Percentiles rank a stretch among this genome's conserved stretches.
Conservation (phyloP, 345 rosid genomes). For the Bretschneidera sinensis region DNA sequence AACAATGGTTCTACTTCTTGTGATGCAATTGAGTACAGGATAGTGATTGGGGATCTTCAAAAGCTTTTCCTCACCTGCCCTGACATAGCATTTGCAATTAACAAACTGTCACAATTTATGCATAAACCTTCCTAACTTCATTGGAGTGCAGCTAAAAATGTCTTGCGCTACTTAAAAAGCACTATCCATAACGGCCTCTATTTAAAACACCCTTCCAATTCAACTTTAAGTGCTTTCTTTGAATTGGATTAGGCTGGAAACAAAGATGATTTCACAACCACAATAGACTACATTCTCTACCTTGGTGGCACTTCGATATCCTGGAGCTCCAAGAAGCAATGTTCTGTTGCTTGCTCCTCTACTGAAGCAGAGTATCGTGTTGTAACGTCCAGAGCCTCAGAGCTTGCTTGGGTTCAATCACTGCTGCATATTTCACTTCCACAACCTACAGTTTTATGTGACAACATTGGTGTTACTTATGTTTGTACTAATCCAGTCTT, state of each 20-base stretch:
- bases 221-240: not conserved
- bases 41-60: not conserved
- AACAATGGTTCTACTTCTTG: too few relatives aligned
- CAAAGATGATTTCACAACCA: not conserved
- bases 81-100: not conserved
- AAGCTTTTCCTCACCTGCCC: not conserved
- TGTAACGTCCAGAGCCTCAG: not conserved
- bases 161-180: not conserved
- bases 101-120: not conserved
- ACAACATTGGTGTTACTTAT: slow-evolving; percentile 1
- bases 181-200: not conserved
- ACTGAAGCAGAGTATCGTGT: too few relatives aligned
- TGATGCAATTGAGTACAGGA: not conserved
- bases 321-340: slow-evolving; percentile 1
- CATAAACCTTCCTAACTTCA: not conserved
- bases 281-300: not conserved
- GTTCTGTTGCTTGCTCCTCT: not conserved
- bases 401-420: not conserved
- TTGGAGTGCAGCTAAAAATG: not conserved
- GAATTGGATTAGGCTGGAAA: slow-evolving; percentile 1
- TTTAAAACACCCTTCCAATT: not conserved
- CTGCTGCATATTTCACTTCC: not conserved
- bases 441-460: not conserved
- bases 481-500: not conserved
- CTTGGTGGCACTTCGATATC: not conserved